Conservation (phyloP, 78 protist genomes). For the Diacronema lutheri region DNA sequence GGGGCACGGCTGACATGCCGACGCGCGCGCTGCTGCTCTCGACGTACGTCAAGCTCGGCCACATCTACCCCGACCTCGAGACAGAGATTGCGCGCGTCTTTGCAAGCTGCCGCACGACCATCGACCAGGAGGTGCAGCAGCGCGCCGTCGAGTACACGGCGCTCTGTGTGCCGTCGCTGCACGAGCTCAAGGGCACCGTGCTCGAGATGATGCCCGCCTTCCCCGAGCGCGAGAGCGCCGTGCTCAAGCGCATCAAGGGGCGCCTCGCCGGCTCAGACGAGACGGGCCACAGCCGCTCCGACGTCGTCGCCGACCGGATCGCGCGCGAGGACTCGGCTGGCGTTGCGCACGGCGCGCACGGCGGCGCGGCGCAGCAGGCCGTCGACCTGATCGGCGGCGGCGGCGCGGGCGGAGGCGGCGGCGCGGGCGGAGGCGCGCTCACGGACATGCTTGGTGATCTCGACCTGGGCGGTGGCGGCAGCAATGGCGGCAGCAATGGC, state of each 20-base stretch:
- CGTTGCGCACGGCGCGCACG: background rate
- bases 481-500: too few species aligned
- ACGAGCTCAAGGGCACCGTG: conserved; percentile 28
- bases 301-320: background rate
- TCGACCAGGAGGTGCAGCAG: conserved; percentile 94
- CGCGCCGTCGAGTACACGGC: conserved; percentile 91
- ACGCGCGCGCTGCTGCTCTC: conserved; percentile 81
- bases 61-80: conserved; percentile 75
- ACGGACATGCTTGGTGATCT: background rate
- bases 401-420: background rate
- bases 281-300: background rate
- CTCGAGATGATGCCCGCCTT: conserved; percentile 76
- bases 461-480: background rate
- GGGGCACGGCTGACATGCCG: background rate
- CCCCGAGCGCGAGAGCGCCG: conserved; percentile 59
- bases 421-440: background rate
- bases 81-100: conserved; percentile 33
- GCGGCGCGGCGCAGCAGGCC: background rate
- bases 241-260: conserved; percentile 21
- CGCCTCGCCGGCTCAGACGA: background rate
- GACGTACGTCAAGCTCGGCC: conserved; percentile 81
- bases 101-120: background rate
- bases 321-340: background rate
- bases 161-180: conserved; percentile 10
- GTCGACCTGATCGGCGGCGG: background rate